phyloP scores from a whole-genome alignment of 805 yeast species.

The Ogataea paraovalis region DNA sequence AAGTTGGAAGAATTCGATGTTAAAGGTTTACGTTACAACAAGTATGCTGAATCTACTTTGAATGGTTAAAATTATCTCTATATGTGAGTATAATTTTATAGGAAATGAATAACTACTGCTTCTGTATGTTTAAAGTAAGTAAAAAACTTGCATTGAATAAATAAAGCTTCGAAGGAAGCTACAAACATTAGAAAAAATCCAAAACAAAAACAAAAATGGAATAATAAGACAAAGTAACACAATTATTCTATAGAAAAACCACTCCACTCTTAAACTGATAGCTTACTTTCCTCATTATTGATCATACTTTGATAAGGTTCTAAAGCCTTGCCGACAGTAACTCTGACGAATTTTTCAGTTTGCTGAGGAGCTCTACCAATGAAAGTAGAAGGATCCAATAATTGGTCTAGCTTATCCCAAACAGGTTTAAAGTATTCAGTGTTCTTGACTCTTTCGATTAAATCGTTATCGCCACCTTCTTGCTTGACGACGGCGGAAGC shows the following conservation, averaged over 20 bases:
- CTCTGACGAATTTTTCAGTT: slow-evolving; percentile 85
- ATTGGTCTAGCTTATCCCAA: slow-evolving; percentile 72
- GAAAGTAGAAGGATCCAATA: slow-evolving; percentile 89
- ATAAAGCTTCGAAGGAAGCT: not conserved
- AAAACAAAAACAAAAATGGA: too few species aligned
- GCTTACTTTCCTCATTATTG: slow-evolving; percentile 64
- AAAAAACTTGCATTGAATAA: not conserved
- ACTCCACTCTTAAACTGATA: slow-evolving; percentile 57
- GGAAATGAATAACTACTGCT: not conserved
- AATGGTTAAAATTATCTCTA: not conserved
- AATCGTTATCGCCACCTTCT: slow-evolving; percentile 97
- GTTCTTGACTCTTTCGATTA: slow-evolving; percentile 79
- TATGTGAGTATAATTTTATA: too few species aligned
- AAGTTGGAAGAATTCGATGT: slow-evolving; percentile 42
- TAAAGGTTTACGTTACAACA: slow-evolving; percentile 40
- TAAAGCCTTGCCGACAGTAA: slow-evolving; percentile 81
- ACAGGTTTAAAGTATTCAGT: slow-evolving; percentile 85
- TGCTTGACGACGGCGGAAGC: slow-evolving; percentile 97
- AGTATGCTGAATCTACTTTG: not conserved
- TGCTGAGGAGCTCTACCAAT: slow-evolving; percentile 99
- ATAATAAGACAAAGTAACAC: not conserved
- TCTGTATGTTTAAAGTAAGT: not conserved
- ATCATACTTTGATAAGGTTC: slow-evolving; percentile 58
- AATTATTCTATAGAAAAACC: not conserved
- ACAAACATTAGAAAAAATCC: too few species aligned